Evolutionary conservation across 2,329 filamentous ascomycete species (phyloP).

Genomic region (Fusarium tupiense): DNA sequence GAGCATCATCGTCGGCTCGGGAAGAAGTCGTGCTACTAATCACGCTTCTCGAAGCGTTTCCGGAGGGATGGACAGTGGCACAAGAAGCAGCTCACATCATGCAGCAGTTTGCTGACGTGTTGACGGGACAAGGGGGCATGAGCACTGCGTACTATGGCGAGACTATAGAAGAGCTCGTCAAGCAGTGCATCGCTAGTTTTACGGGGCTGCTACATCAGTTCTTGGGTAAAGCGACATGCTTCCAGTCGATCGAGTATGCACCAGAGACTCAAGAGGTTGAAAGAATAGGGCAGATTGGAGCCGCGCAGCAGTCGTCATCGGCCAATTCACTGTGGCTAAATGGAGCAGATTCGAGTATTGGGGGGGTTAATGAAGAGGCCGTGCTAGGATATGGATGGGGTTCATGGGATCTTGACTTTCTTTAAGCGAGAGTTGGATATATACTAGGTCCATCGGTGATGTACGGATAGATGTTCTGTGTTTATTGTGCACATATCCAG

Average conservation of each 20-base stretch:
- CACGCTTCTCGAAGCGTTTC: conserved; percentile 51
- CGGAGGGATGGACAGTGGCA: conserved; percentile 48
- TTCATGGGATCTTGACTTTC: conserved; percentile 43
- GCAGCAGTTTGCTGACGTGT: conserved; percentile 42
- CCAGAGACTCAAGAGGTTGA: conserved; percentile 28
- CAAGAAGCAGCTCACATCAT: conserved; percentile 49
- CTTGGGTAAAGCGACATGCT: conserved; percentile 48
- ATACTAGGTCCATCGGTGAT: not conserved
- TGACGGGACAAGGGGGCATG: conserved; percentile 30
- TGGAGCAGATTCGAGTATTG: conserved; percentile 15
- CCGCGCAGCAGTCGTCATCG: conserved; percentile 26
- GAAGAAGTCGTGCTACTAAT: conserved; percentile 50
- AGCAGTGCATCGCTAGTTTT: conserved; percentile 35
- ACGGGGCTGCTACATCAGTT: conserved; percentile 46
- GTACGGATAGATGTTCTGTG: not conserved
- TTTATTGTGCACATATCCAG: not conserved
- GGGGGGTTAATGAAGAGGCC: conserved; percentile 31
- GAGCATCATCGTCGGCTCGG: conserved; percentile 42
- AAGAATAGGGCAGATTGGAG: conserved; percentile 4
- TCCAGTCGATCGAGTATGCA: conserved; percentile 36
- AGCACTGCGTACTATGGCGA: conserved; percentile 30
- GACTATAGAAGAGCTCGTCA: conserved; percentile 29
- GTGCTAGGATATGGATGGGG: conserved; percentile 41
- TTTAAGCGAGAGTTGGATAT: conserved; percentile 11
- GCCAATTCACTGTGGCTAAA: conserved; percentile 37